phyloP scores from a whole-genome alignment of 805 yeast genomes.

The Kodamaea kaohsiungensis region DNA sequence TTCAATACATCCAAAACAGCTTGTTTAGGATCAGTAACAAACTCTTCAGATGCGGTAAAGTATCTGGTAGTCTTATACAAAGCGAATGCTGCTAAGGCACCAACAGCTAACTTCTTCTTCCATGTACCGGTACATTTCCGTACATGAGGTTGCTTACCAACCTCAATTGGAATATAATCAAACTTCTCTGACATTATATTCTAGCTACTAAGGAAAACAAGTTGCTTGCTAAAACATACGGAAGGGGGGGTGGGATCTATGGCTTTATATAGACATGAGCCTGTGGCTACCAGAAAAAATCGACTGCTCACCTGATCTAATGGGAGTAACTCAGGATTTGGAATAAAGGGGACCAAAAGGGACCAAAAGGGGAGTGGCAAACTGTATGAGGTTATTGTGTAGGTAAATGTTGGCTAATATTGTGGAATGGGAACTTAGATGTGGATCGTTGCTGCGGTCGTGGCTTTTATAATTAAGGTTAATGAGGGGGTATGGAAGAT shows the following conservation, averaged over 20 bases:
- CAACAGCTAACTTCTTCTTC: constrained; percentile 2
- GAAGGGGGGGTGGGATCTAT: neutral
- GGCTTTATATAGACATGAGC: neutral
- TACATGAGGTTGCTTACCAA: neutral
- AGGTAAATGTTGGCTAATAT: neutral
- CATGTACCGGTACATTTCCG: neutral
- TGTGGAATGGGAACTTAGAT: neutral
- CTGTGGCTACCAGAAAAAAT: neutral
- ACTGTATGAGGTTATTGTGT: neutral
- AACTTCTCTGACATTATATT: constrained; percentile 6
- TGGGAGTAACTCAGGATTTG: neutral
- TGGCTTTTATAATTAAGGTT: too few species aligned
- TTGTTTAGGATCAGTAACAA: constrained; percentile 13
- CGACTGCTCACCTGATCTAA: neutral
- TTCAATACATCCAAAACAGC: constrained; percentile 31
- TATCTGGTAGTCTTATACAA: neutral
- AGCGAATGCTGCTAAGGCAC: neutral
- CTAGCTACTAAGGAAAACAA: neutral
- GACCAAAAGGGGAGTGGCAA: neutral
- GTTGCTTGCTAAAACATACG: neutral
- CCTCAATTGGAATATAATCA: constrained; percentile 6
- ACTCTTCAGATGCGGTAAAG: neutral
- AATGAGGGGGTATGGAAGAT: too few species aligned
- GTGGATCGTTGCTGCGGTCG: neutral
- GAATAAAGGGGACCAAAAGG: neutral